Conservation (phyloP, 139 green algal genomes). For the Diplosphaera chodatii region DNA sequence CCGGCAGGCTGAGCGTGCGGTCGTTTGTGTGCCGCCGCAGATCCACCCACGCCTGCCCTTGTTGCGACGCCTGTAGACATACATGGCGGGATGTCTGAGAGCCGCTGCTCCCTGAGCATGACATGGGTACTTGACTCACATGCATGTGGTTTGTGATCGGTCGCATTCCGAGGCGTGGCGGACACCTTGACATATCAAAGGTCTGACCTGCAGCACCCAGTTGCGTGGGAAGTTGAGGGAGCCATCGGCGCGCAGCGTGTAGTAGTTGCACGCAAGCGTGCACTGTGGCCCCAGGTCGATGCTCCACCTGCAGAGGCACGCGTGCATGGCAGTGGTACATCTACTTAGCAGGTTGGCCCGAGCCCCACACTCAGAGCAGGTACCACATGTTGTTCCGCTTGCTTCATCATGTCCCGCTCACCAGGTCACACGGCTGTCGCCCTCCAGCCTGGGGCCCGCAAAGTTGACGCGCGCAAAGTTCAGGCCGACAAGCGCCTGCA, state of each 20-base stretch:
- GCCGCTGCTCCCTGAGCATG: too few relatives aligned
- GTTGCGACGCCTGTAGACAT: slow-evolving; percentile 54
- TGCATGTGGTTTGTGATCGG: too few relatives aligned
- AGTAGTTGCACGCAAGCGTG: slow-evolving; percentile 68
- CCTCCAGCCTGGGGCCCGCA: slow-evolving; percentile 44
- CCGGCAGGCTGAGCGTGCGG: slow-evolving; percentile 49
- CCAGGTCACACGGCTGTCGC: background rate
- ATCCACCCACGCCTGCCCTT: slow-evolving; percentile 54
- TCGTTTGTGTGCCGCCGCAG: slow-evolving; percentile 62
- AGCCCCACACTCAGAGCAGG: too few relatives aligned
- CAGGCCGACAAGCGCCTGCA: slow-evolving; percentile 34
- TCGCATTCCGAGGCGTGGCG: too few relatives aligned
- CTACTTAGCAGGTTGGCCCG: too few relatives aligned
- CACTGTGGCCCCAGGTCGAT: slow-evolving; percentile 65
- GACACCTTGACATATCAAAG: too few relatives aligned
- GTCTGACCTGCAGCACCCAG: slow-evolving; percentile 83
- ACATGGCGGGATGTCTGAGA: too few relatives aligned
- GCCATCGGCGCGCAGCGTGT: slow-evolving; percentile 77
- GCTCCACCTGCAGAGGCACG: slow-evolving; percentile 74
- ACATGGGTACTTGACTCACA: too few relatives aligned
- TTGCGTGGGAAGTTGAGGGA: slow-evolving; percentile 59
- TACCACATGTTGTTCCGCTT: too few relatives aligned
- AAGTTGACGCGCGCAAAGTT: slow-evolving; percentile 58
- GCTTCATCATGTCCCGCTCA: too few relatives aligned
- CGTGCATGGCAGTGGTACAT: too few relatives aligned